These are phyloP conservation scores for Termitomyces sp. DNA, from an alignment of 768 basidiomycete species.

Conservation along the genomic window DNA sequence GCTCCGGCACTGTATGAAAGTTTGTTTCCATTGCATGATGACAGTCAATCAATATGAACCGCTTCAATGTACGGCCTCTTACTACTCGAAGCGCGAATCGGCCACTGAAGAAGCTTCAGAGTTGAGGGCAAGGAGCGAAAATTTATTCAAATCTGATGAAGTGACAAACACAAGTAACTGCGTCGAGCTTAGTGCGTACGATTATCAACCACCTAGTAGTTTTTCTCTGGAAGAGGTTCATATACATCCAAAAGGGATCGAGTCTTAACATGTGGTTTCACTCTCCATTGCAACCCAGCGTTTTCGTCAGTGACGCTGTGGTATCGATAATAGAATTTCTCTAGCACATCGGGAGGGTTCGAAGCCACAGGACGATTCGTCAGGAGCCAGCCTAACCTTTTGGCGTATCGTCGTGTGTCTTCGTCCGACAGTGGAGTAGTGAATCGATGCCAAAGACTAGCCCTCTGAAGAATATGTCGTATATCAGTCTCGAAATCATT, in stretches of 20 bases:
- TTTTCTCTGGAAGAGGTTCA: neutral
- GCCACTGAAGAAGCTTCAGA: no score
- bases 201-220: no score
- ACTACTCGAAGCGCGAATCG: no score
- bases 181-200: no score
- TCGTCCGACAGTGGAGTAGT: neutral
- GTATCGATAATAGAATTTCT: neutral
- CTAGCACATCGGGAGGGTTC: neutral
- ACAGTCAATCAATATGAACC: no score
- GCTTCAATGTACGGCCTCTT: no score
- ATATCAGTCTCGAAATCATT: neutral
- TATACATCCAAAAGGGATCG: neutral
- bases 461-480: neutral
- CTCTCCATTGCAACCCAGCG: neutral
- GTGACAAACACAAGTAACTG: no score
- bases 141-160: no score
- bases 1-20: no score
- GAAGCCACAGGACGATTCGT: neutral
- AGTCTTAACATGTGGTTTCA: neutral
- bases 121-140: no score
- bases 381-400: neutral
- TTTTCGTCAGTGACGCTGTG: neutral
- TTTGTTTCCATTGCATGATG: no score
- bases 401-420: neutral
- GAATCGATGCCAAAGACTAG: neutral